Evolutionary conservation across 768 basidiomycete genomes (phyloP), one percentile per base, ranked within the genome.

Genomic region (Kondoa subrosea): DNA sequence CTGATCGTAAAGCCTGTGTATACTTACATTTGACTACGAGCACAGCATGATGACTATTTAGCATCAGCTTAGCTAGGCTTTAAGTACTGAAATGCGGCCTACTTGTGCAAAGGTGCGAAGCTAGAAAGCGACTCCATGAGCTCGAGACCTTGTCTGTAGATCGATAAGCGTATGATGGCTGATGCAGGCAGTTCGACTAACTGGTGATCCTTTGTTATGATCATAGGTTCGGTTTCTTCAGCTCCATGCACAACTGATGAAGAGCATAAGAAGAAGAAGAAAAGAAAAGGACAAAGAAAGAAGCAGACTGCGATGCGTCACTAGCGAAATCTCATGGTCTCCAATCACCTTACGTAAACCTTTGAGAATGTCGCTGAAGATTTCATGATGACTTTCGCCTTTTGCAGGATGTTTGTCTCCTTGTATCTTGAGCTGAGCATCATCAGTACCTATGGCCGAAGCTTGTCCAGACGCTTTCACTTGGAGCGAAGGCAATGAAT

Each of bases 241-340:
- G 90, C 91, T 1, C 91, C 91, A 72, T 93, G 91, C 1, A 95
- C 91, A 57, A 91, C 40, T 50, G 40, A 50, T 50, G 12, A 50
- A 8, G 40, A 50, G 21, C 21, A 50, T 50, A 50, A 50, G 40
- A 50, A 21, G 21, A 50, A 50, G 40, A 50, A 50, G 40, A 50
- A 21, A 21, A 8, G 21, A 50, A 50, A 21, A 50, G 40, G 21
- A 8, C 21, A 50, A 50, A 50, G 40, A 50, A 21, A 50, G 40
- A 50, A 50, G 12, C 12, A 21, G 21, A 50, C 40, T 85, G 40
- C 85, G 82, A 74, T 88, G 87, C 71, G 85, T 85, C n/a, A 87
- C 79, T 68, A 83, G 78, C 3, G 74, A 76, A 69, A 89, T 65
- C 21, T 65, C 32, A n/a, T 67, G 56, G 32, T 32, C 82, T 2